Base-by-base conservation (phyloP, 1,139 yeast species). In the Torulaspora globosa region DNA sequence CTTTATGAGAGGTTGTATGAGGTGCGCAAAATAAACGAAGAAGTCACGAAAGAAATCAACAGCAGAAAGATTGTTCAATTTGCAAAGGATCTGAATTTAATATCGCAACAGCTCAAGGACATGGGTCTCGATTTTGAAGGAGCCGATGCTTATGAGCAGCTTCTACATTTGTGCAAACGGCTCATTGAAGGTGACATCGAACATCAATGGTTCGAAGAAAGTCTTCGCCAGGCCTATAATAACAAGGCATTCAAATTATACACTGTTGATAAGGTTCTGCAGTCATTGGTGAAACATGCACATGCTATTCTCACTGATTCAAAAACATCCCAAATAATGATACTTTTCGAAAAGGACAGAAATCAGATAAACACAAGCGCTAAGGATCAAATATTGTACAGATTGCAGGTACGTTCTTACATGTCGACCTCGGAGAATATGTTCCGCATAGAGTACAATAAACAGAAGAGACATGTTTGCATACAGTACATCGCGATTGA, bases 171-270 rank as follows among this genome's bases (percentile, higher is more conserved):
- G 48, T 78, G 95, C 46, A 89, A 80, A 57, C 78, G 80, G 54
- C 72, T 90, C 44, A 85, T 94, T 54, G 95, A 88, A 59, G 96
- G 96, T 24, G 95, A 89, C 34, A 72, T 92, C 44, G 98, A 92
- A 59, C 96, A 89, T 56, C 95, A 85, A 66, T 84, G 94, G 86
- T 92, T 86, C 65, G 99, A 92, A 70, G 98, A 92, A 66, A 78
- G 96, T 19, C 70, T 94, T 51, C 87, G 99, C 55, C 97, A 90
- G 71, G 97, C 95, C 0, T 92, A 87, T 70, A 80, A 94, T 59
- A 94, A 92, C 68, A 83, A 82, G 54, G 98, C 97, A 0, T 94
- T 86, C 71, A 88, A 87, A 66, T 70, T 92, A 45, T 92, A 90
- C 69, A 92, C 98, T 2, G 76, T 92, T 52, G 98, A 92, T 65